A percentile compares a stretch with the other conserved stretches of the same genome.
phyloP scores from a whole-genome alignment of 192 early-diverging fungal genomes.

The Entomortierella parvispora region DNA sequence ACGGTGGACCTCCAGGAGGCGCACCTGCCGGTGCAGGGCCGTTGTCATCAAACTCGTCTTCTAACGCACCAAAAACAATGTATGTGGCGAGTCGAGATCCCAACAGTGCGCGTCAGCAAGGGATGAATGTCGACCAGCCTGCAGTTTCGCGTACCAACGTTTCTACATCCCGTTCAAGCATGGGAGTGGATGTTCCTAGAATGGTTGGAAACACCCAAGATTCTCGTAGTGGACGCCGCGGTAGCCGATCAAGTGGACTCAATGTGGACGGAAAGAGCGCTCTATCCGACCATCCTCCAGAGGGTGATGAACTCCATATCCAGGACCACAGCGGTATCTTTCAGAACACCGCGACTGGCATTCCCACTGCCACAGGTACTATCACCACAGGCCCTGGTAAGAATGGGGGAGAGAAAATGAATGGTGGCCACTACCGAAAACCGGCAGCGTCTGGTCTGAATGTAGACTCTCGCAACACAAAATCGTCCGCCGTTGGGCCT shows the following conservation, averaged over 20 bases:
- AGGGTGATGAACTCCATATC: background rate
- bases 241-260: conserved; percentile 9
- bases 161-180: background rate
- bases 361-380: conserved; percentile 4
- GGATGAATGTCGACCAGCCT: conserved; percentile 25
- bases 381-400: conserved; percentile 1
- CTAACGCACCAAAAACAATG: conserved; percentile 10
- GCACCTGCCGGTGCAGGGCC: too few relatives aligned
- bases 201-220: conserved; percentile 12
- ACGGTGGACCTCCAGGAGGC: too few relatives aligned
- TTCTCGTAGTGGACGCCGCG: too few relatives aligned
- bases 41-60: too few relatives aligned
- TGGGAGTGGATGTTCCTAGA: conserved; percentile 24
- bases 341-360: background rate
- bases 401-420: background rate
- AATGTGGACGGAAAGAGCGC: conserved; percentile 18
- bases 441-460: conserved; percentile 3
- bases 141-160: conserved; percentile 2
- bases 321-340: background rate
- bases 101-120: conserved; percentile 12
- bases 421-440: conserved; percentile 6
- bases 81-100: conserved; percentile 18
- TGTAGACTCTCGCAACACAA: conserved; percentile 26
- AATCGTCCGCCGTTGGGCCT: conserved; percentile 10
- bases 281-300: background rate